Evolutionary conservation across 2,329 filamentous ascomycete species (phyloP).

Genomic region (Trichophyton mentagrophytes): DNA sequence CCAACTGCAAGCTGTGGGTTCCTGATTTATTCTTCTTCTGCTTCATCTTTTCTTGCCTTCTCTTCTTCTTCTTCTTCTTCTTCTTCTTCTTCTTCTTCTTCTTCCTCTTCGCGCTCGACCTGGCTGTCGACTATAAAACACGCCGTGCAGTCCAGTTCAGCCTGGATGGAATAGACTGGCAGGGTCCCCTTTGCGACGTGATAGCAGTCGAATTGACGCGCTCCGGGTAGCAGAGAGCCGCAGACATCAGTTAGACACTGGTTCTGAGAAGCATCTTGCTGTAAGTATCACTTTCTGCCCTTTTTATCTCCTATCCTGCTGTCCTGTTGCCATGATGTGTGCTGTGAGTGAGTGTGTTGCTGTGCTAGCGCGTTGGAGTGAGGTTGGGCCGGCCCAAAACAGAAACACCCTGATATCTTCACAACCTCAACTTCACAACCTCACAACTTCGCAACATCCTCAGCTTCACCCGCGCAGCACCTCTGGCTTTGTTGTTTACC

Average conservation of each 20-base stretch:
- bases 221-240: background rate
- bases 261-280: background rate
- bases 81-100: background rate
- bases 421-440: background rate
- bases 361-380: background rate
- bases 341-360: background rate
- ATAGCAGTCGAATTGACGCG: background rate
- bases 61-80: background rate
- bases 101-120: constrained; percentile 6
- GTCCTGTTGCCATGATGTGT: background rate
- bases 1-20: background rate
- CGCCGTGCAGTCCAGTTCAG: background rate
- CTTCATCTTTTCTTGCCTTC: background rate
- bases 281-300: background rate
- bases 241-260: background rate
- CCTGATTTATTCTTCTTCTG: background rate
- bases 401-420: background rate
- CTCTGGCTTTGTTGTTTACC: constrained; percentile 12
- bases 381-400: background rate
- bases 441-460: background rate
- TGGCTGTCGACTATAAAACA: constrained; percentile 6
- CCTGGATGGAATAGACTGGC: background rate
- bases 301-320: background rate
- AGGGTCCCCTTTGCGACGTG: background rate
- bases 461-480: background rate